These are phyloP conservation scores for Trichosanthes cucumerina DNA, from an alignment of 306 rosid species.

Conservation along the genomic window DNA sequence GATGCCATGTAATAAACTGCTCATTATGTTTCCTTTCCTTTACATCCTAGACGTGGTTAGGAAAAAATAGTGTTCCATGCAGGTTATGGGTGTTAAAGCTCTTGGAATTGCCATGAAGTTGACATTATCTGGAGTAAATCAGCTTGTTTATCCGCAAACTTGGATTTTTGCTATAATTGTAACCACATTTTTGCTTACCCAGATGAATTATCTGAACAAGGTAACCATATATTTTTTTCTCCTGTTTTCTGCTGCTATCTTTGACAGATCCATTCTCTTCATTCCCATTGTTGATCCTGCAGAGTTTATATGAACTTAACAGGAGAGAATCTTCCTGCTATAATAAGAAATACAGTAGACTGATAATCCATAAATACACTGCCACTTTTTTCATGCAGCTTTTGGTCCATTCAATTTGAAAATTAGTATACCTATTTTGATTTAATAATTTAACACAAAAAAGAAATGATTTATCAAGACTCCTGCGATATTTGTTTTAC, in stretches of 20 bases:
- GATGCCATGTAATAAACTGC: background rate
- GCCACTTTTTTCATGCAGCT: background rate
- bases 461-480: background rate
- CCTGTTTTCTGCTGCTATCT: background rate
- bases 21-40: background rate
- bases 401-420: background rate
- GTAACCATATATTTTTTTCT: constrained; percentile 14
- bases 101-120: constrained; percentile 75
- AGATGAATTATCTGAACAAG: constrained; percentile 77
- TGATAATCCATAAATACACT: background rate
- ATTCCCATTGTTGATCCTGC: background rate
- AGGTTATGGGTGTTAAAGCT: constrained; percentile 88
- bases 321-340: background rate
- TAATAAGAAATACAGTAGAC: background rate
- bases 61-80: background rate
- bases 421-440: background rate
- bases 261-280: background rate
- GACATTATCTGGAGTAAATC: constrained; percentile 62
- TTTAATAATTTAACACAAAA: background rate
- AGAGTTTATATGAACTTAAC: background rate
- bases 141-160: constrained; percentile 54
- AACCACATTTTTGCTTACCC: constrained; percentile 50
- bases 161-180: constrained; percentile 60
- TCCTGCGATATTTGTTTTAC: constrained; percentile 4
- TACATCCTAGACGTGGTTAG: background rate